phyloP scores from a whole-genome alignment of 129 eudicot genomes.

The Flaveria bidentis region DNA sequence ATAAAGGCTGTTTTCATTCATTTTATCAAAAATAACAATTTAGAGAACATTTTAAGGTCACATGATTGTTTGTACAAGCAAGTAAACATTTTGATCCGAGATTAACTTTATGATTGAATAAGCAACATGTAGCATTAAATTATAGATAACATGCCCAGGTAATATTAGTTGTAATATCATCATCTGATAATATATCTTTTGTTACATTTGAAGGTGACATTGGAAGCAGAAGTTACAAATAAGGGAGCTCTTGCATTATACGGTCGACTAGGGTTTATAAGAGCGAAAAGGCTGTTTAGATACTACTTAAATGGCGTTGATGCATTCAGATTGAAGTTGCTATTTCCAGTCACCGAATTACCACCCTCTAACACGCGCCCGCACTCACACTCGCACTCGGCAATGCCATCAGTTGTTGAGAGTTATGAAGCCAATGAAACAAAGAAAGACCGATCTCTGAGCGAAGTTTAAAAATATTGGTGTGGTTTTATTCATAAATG shows the following conservation, averaged over 20 bases:
- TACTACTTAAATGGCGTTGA: slow-evolving; percentile 97
- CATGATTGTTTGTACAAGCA: background rate
- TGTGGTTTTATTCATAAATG: slow-evolving; percentile 2
- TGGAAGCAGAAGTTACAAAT: slow-evolving; percentile 97
- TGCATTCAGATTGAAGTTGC: slow-evolving; percentile 81
- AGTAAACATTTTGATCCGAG: background rate
- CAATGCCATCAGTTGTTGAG: slow-evolving; percentile 39
- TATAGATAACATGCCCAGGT: background rate
- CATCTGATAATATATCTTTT: slow-evolving; percentile 5
- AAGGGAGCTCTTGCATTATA: slow-evolving; percentile 93
- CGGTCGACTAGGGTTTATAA: slow-evolving; percentile 83
- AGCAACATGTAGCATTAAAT: background rate
- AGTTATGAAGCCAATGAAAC: slow-evolving; percentile 21
- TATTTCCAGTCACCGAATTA: slow-evolving; percentile 68
- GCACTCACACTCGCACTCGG: slow-evolving; percentile 29
- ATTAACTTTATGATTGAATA: slow-evolving; percentile 4
- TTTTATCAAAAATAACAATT: background rate
- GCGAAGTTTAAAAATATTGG: slow-evolving; percentile 6
- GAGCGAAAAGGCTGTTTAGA: slow-evolving; percentile 88
- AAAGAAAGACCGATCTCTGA: slow-evolving; percentile 14
- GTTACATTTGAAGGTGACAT: slow-evolving; percentile 59
- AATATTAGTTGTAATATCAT: background rate
- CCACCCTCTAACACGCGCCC: slow-evolving; percentile 24
- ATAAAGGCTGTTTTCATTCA: background rate
- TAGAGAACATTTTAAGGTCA: background rate